These are phyloP conservation scores for Fusarium bactridioides DNA, from an alignment of 2,329 filamentous ascomycete species.

Conservation along the genomic window DNA sequence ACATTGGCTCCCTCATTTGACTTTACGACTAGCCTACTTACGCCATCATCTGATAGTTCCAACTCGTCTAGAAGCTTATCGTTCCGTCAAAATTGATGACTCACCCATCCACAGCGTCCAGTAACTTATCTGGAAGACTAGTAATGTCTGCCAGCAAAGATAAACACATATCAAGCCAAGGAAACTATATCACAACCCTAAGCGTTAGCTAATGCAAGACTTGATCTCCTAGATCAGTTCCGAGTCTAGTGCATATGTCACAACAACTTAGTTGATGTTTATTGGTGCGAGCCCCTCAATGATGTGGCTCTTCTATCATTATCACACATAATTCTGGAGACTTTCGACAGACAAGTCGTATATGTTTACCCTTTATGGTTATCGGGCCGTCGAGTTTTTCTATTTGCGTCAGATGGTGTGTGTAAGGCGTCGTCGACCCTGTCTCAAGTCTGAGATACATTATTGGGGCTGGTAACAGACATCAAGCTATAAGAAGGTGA, in stretches of 20 bases:
- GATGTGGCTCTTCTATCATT: not conserved
- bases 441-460: not conserved
- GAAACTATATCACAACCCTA: not conserved
- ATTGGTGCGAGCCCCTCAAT: conserved; percentile 24
- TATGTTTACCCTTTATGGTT: not conserved
- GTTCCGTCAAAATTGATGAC: not conserved
- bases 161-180: not conserved
- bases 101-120: not conserved
- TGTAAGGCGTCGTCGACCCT: not conserved
- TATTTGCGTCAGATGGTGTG: not conserved
- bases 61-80: not conserved
- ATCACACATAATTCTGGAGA: not conserved
- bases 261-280: not conserved
- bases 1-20: not conserved
- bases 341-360: not conserved
- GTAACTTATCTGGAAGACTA: not conserved
- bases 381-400: not conserved
- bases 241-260: not conserved
- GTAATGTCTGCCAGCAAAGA: not conserved
- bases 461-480: not conserved
- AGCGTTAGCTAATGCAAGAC: conserved; percentile 1
- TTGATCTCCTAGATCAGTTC: not conserved
- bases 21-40: not conserved
- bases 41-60: not conserved
- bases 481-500: not conserved